A percentile compares a stretch with the other conserved stretches of the same genome.
Conservation (phyloP, 352 stramenopile genomes). For the Chrysophaeum taylorii region DNA sequence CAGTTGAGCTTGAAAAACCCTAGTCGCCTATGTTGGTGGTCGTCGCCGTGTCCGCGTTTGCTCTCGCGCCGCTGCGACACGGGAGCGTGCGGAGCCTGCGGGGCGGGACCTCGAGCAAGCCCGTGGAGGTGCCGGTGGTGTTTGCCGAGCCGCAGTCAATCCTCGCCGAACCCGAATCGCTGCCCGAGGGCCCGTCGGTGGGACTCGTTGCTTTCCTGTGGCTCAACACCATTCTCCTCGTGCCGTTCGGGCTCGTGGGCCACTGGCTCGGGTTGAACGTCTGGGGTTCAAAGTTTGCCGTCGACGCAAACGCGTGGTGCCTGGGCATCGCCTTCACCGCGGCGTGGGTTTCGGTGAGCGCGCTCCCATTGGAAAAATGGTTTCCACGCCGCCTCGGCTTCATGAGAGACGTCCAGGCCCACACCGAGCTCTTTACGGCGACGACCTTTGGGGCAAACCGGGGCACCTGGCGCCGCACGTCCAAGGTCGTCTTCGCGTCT, state of each 20-base stretch:
- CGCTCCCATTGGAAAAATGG: not conserved
- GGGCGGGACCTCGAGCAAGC: too few species aligned
- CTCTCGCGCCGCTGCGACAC: too few species aligned
- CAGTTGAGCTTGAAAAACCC: too few species aligned
- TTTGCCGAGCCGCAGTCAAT: too few species aligned
- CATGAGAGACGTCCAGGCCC: not conserved
- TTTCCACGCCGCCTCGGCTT: not conserved
- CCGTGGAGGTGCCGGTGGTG: too few species aligned
- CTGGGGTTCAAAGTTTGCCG: not conserved
- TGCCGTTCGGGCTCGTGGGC: not conserved
- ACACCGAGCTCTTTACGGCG: constrained; percentile 13
- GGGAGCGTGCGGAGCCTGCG: not conserved
- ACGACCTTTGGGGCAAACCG: not conserved
- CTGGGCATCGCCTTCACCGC: not conserved
- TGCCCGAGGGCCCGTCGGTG: not conserved
- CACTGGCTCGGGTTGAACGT: not conserved
- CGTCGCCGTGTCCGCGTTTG: too few species aligned
- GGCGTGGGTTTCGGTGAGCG: not conserved
- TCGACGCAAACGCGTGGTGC: not conserved
- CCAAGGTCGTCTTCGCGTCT: not conserved
- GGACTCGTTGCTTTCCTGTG: constrained; percentile 7
- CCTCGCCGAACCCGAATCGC: not conserved
- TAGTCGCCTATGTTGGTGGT: too few species aligned
- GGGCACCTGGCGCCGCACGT: not conserved
- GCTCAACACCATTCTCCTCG: not conserved